phyloP scores from a whole-genome alignment of 208 protist genomes.

The Zelonia costaricensis region DNA sequence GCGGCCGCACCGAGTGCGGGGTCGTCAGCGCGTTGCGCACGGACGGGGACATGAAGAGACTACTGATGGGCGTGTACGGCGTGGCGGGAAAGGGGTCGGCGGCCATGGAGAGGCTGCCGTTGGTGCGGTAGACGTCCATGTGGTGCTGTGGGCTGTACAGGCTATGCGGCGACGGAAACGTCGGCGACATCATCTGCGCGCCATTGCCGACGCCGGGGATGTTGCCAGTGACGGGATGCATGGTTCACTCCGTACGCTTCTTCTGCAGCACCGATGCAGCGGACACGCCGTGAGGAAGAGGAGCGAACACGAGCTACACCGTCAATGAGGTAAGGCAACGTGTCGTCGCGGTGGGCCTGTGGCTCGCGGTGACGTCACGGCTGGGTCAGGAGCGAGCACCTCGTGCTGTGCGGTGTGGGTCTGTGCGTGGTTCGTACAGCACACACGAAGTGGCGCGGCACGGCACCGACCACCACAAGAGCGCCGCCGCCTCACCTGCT shows the following conservation, averaged over 20 bases:
- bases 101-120: conserved; percentile 46
- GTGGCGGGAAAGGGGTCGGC: conserved; percentile 78
- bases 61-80: conserved; percentile 74
- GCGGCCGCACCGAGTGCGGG: conserved; percentile 34
- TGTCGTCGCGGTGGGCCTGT: no score
- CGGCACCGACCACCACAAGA: no score
- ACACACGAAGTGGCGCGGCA: no score
- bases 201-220: conserved; percentile 25
- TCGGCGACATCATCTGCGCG: conserved; percentile 44
- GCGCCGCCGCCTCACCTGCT: no score
- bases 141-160: conserved; percentile 65
- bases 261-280: neutral
- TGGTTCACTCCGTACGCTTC: no score
- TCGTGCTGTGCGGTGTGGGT: no score
- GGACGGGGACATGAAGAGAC: conserved; percentile 73
- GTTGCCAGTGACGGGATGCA: conserved; percentile 28
- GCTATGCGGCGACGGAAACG: conserved; percentile 54
- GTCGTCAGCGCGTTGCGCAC: conserved; percentile 53
- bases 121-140: conserved; percentile 63
- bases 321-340: no score
- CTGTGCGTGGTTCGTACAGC: no score
- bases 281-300: conserved; percentile 1
- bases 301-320: no score
- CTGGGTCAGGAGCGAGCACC: no score
- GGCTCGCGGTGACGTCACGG: no score